These are phyloP conservation scores for Phytopythium litorale DNA, from an alignment of 352 stramenopile species.

Conservation along the genomic window DNA sequence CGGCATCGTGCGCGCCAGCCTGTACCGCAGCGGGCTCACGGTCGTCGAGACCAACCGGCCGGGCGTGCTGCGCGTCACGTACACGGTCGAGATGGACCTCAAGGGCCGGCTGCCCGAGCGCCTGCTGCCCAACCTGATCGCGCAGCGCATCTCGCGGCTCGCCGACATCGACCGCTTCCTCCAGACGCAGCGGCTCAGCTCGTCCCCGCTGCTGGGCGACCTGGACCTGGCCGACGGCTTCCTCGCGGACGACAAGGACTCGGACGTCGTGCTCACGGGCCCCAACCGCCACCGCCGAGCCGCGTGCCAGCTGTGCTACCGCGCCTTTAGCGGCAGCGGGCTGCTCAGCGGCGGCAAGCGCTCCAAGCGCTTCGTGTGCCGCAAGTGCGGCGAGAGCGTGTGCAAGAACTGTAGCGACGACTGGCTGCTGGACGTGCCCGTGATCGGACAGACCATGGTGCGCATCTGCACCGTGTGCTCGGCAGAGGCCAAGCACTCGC, in stretches of 20 bases:
- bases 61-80: slow-evolving; percentile 71
- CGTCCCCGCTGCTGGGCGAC: slow-evolving; percentile 68
- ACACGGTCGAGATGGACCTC: slow-evolving; percentile 83
- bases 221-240: slow-evolving; percentile 47
- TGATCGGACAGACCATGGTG: slow-evolving; percentile 73
- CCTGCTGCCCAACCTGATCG: slow-evolving; percentile 57
- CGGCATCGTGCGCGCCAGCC: slow-evolving; percentile 68
- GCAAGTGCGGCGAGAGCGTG: slow-evolving; percentile 74
- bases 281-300: slow-evolving; percentile 22
- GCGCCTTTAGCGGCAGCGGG: slow-evolving; percentile 39
- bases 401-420: slow-evolving; percentile 78
- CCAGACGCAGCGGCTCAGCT: slow-evolving; percentile 80
- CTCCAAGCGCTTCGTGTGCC: slow-evolving; percentile 58
- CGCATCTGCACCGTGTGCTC: slow-evolving; percentile 85
- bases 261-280: slow-evolving; percentile 2
- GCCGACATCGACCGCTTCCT: slow-evolving; percentile 74
- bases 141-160: slow-evolving; percentile 59
- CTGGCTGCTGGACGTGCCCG: slow-evolving; percentile 75
- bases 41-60: slow-evolving; percentile 73
- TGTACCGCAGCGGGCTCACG: slow-evolving; percentile 78
- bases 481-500: slow-evolving; percentile 56
- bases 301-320: slow-evolving; percentile 74
- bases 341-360: slow-evolving; percentile 22
- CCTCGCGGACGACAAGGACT: slow-evolving; percentile 16
- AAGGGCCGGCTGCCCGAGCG: slow-evolving; percentile 74